These are phyloP conservation scores for Oenanthe sinensis DNA, from an alignment of 129 eudicot genomes.

Conservation along the genomic window DNA sequence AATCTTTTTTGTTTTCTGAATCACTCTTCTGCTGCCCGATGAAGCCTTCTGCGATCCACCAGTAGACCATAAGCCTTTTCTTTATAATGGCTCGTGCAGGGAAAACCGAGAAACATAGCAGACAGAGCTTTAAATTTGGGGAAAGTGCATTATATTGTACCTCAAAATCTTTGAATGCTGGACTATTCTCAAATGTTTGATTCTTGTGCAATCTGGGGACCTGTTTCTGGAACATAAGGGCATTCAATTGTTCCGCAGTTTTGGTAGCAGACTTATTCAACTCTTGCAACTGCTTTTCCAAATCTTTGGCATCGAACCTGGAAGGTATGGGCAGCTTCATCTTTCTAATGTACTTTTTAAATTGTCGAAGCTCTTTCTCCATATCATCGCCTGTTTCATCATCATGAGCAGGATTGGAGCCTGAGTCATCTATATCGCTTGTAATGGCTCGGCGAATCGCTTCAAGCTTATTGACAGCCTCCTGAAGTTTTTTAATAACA, in stretches of 20 bases:
- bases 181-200: slow-evolving; percentile 17
- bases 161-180: slow-evolving; percentile 18
- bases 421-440: no score
- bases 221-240: background rate
- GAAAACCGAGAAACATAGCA: slow-evolving; percentile 43
- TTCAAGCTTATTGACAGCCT: background rate
- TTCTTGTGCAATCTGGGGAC: slow-evolving; percentile 24
- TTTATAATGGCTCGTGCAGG: slow-evolving; percentile 27
- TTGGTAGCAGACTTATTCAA: background rate
- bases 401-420: background rate
- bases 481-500: slow-evolving; percentile 1
- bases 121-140: slow-evolving; percentile 25
- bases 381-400: background rate
- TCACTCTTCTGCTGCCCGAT: background rate
- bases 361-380: slow-evolving; percentile 12
- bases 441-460: background rate
- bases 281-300: background rate
- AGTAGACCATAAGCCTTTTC: slow-evolving; percentile 40
- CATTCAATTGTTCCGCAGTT: slow-evolving; percentile 7
- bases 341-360: slow-evolving; percentile 29
- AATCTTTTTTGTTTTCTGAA: background rate
- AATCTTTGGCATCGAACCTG: slow-evolving; percentile 15
- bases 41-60: slow-evolving; percentile 54
- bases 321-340: slow-evolving; percentile 33
- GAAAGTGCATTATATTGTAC: slow-evolving; percentile 16